Evolutionary conservation across 768 basidiomycete genomes (phyloP), one percentile per base, ranked within the genome.

Genomic region (Jaapia argillacea): DNA sequence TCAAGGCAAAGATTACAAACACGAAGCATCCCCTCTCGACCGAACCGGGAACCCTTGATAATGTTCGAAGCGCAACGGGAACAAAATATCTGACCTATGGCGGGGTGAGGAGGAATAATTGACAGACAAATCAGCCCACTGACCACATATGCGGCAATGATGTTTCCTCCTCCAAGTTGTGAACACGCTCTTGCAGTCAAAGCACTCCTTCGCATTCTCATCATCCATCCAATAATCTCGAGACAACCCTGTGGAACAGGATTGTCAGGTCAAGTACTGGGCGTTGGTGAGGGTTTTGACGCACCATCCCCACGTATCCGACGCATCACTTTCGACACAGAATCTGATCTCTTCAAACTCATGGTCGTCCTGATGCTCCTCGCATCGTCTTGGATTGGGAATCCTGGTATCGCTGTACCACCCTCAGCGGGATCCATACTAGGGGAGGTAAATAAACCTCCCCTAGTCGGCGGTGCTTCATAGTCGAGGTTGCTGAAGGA

Each of bases 211-310:
- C 54, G 88, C 89, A 44, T 86, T 85, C 55, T 90, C 90, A 56
- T 97, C 93, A 48, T 91, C 88, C 92, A 98, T 97, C 96, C 96
- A 99, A 57, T 97, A 97, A 55, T 96, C 89, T 49, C 82, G 79
- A 20, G 88, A 89, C 16, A 94, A 57, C n/a, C 87, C 88, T 89
- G 41, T 25, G 12, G 6, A 33, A 6, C 4, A 44, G 51, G 26
- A 51, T 39, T 40, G 41, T 16, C 42, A 44, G 23, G 27, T 33
- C 36, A 37, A 26, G 26, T 7, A 27, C 1, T 21, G 22, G 21
- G 13, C 40, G 35, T n/a, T 2, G 16, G 22, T 37, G 14, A 28
- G 21, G 41, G 14, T 21, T 35, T 18, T 16, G 38, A 44, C 40
- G 48, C 52, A 73, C 92, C 91, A 75, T 94, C 91, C 35, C 93